These are phyloP conservation scores for Nicotiana sylvestris DNA, from an alignment of 257 asterid species.

Conservation along the genomic window DNA sequence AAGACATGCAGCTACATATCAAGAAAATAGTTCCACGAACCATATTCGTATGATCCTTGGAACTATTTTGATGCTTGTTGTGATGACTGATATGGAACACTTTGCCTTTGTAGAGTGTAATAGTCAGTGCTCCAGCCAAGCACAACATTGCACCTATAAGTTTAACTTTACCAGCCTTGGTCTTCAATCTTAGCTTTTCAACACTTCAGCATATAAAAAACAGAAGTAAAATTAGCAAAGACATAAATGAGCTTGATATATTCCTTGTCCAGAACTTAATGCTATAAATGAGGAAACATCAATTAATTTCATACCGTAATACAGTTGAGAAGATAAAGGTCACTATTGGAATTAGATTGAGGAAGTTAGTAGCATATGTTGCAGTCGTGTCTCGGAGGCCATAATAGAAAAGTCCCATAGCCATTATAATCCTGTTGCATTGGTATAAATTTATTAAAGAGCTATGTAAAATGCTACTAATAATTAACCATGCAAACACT, in stretches of 20 bases:
- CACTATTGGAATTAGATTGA: conserved; percentile 45
- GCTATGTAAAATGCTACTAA: too few relatives aligned
- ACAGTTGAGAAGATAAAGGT: conserved; percentile 47
- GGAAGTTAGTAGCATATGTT: conserved; percentile 62
- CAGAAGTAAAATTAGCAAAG: neutral
- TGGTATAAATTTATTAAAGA: neutral
- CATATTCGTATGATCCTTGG: conserved; percentile 12
- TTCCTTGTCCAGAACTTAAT: neutral
- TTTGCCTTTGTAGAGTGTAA: conserved; percentile 48
- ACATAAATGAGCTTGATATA: neutral
- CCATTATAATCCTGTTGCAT: conserved; percentile 47
- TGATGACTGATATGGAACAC: conserved; percentile 21
- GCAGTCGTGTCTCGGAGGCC: conserved; percentile 71
- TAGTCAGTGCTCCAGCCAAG: conserved; percentile 46
- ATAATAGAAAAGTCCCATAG: conserved; percentile 54
- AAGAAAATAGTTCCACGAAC: conserved; percentile 53
- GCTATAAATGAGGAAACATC: neutral
- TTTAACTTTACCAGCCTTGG: conserved; percentile 36
- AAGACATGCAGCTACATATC: conserved; percentile 36
- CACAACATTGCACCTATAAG: conserved; percentile 44
- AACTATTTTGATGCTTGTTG: neutral
- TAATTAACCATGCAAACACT: neutral
- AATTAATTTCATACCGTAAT: conserved; percentile 28
- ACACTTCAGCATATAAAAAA: conserved; percentile 20
- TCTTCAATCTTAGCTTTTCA: conserved; percentile 32